Percentiles rank a stretch among this genome's conserved stretches.
Conservation (phyloP, 2,329 filamentous ascomycete species). For the Claviceps maximensis region DNA sequence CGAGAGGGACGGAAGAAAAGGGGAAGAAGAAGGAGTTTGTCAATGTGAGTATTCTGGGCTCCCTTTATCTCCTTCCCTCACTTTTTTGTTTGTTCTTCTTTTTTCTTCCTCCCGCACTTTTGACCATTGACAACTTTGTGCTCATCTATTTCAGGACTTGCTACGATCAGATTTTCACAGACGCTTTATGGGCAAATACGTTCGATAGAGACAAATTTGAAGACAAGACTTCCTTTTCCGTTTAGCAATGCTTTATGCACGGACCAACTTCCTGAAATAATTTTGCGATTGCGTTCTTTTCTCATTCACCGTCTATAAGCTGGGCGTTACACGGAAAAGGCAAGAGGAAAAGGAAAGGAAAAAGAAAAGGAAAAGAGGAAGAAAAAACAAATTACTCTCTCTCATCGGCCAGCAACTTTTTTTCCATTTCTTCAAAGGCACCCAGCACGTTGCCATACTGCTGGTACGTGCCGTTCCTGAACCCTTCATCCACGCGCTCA, state of each 20-base stretch:
- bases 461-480: constrained; percentile 59
- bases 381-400: not conserved
- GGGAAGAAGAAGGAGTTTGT: constrained; percentile 92
- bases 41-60: constrained; percentile 47
- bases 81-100: not conserved
- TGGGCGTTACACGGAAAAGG: not conserved
- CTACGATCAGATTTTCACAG: constrained; percentile 94
- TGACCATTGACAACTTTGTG: not conserved
- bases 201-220: constrained; percentile 27
- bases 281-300: not conserved
- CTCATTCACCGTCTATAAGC: not conserved
- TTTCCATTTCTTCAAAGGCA: constrained; percentile 67
- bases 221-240: constrained; percentile 14
- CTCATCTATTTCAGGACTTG: constrained; percentile 46
- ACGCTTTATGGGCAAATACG: constrained; percentile 75
- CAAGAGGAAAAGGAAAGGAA: too few relatives aligned
- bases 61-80: not conserved
- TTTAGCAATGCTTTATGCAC: not conserved
- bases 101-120: not conserved
- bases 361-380: too few relatives aligned
- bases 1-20: constrained; percentile 83
- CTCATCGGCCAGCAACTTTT: constrained; percentile 39
- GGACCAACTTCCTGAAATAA: not conserved
- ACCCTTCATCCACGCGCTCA: constrained; percentile 71
- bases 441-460: constrained; percentile 63